Base-by-base conservation (phyloP, 192 early-diverging fungal genomes). In the Coemansia sp. region DNA sequence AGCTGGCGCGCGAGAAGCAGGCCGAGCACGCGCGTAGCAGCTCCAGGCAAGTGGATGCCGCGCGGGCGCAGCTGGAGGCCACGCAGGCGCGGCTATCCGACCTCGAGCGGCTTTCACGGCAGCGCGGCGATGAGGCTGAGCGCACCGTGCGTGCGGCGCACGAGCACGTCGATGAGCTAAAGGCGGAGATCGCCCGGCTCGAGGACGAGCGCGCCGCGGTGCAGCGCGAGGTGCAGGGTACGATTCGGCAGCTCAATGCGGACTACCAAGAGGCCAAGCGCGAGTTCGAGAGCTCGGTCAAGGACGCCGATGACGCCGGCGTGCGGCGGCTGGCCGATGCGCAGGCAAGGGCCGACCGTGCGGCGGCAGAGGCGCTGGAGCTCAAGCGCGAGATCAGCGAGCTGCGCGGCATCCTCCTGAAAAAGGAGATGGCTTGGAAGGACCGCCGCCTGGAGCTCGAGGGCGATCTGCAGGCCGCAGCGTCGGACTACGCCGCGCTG, bases 371-470 rank as follows among this genome's bases (percentile, higher is more conserved):
- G 40, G 37, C 60, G 14, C 15, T 76, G 20, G 79, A 68, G n/a
- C 42, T 76, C 1, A 65, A 67, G 36, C 41, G 70, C 17, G 63
- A 76, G 37, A 41, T 76, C 54, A 82, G 79, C 67, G 79, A 82
- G 70, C 53, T 82, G 64, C 79, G 79, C 45, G 70, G 79, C 8
- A 59, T 72, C 14, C 60, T 82, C 46, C 41, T 82, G 38, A 68
- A 72, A 24, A 76, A 76, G 59, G 73, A 82, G 25, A 76, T 76
- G 73, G 69, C 63, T 3, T 76, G 73, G 73, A 73, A 73, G 60
- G 70, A 82, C 70, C 62, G 49, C 15, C 65, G 66, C 25, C 45
- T 73, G 12, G 73, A 66, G 49, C 59, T 76, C 11, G 67, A 76
- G 20, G 56, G 70, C 47, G 73, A 82, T 41, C 61, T 82, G 39